phyloP scores from a whole-genome alignment of 139 green algal genomes.

The Dunaliella primolecta region DNA sequence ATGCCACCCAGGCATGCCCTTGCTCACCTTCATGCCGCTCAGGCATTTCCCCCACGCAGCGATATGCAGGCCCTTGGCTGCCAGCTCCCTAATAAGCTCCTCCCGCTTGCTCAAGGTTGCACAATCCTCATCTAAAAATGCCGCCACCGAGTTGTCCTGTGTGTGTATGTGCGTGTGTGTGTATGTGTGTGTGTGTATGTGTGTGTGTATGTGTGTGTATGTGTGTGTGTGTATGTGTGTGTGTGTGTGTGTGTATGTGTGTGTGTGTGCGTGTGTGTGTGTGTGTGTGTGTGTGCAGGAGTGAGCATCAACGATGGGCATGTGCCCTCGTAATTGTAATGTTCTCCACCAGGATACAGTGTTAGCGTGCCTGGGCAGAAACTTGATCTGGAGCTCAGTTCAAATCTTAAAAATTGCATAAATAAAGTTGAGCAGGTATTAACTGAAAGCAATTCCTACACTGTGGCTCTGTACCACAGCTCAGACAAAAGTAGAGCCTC shows the following conservation, averaged over 20 bases:
- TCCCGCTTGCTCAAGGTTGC: background rate
- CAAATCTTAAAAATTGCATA: no score
- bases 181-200: background rate
- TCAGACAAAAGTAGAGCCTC: no score
- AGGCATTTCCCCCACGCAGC: background rate
- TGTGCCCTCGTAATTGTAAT: no score
- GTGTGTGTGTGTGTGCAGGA: background rate
- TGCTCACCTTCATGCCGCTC: background rate
- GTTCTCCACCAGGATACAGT: no score
- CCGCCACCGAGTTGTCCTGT: background rate
- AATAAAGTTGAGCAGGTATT: no score
- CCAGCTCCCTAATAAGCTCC: background rate
- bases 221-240: background rate
- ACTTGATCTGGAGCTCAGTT: no score
- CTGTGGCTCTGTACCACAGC: no score
- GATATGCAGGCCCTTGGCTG: background rate
- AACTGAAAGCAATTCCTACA: no score
- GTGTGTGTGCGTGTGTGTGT: background rate
- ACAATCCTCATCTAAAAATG: background rate
- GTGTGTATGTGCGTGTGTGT: background rate
- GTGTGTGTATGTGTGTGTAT: background rate
- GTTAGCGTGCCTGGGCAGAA: no score
- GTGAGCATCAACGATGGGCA: no score
- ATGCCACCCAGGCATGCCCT: no score
- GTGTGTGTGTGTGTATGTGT: background rate